These are phyloP conservation scores for Fusarium napiforme DNA, from an alignment of 2,329 filamentous ascomycete genomes.

Conservation along the genomic window DNA sequence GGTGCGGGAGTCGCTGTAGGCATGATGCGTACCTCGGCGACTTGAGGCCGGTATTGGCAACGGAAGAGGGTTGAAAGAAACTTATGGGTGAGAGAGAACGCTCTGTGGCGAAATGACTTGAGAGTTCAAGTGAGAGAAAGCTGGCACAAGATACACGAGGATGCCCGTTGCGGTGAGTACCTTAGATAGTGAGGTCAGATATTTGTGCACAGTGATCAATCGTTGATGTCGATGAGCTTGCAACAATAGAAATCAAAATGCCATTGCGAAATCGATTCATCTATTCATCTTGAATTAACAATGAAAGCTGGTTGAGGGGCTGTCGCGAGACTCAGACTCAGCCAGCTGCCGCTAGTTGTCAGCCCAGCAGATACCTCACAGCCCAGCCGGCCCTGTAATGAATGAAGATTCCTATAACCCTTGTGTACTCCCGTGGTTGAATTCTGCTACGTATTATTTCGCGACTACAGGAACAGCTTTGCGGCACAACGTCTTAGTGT, in stretches of 20 bases:
- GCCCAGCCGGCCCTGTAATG: neutral
- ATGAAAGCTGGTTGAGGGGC: neutral
- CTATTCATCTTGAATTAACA: constrained; percentile 1
- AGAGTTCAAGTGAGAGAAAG: neutral
- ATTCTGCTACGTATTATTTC: neutral
- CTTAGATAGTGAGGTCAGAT: neutral
- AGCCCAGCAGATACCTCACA: neutral
- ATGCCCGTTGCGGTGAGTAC: neutral
- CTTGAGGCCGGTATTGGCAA: neutral
- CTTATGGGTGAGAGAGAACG: neutral
- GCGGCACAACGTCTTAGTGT: neutral
- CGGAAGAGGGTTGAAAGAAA: neutral
- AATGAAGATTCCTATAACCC: neutral
- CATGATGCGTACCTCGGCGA: neutral
- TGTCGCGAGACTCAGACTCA: neutral
- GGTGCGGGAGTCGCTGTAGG: constrained; percentile 1
- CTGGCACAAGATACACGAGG: neutral
- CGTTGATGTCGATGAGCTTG: neutral
- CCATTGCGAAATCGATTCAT: neutral
- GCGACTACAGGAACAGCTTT: no score
- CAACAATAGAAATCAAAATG: neutral
- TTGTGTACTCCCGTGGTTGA: neutral
- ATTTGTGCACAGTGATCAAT: neutral
- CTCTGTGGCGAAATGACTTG: neutral
- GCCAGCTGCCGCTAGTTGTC: constrained; percentile 20